These are phyloP conservation scores for Collybia sp. DNA, from an alignment of 768 basidiomycete species.

Conservation along the genomic window DNA sequence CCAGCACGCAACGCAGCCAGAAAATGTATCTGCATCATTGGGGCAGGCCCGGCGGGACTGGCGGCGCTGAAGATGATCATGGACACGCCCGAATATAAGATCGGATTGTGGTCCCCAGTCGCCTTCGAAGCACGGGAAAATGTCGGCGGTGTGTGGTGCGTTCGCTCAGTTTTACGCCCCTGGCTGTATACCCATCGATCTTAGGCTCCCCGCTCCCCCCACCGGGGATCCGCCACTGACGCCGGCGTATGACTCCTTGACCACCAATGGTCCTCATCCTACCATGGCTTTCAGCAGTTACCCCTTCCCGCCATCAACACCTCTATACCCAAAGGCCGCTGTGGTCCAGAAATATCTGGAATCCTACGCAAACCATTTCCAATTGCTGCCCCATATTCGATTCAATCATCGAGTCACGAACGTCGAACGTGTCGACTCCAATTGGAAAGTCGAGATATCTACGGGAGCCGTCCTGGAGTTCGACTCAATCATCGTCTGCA, in stretches of 20 bases:
- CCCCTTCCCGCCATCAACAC: conserved; percentile 66
- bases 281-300: conserved; percentile 66
- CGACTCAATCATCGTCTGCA: conserved; percentile 67
- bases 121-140: conserved; percentile 62
- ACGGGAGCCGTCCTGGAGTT: conserved; percentile 32
- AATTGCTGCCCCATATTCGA: conserved; percentile 53
- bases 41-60: conserved; percentile 74
- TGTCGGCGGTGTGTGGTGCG: conserved; percentile 78
- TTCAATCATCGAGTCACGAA: conserved; percentile 54
- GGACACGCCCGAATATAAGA: conserved; percentile 52
- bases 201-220: conserved; percentile 54
- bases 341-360: conserved; percentile 67
- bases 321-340: conserved; percentile 60
- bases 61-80: conserved; percentile 62
- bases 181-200: background rate
- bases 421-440: conserved; percentile 31
- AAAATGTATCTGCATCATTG: conserved; percentile 61
- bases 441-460: conserved; percentile 47
- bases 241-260: conserved; percentile 74
- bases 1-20: background rate
- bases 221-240: conserved; percentile 52
- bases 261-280: conserved; percentile 79
- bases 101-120: conserved; percentile 56
- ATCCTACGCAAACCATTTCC: conserved; percentile 58
- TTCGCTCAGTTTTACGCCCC: conserved; percentile 1